A percentile compares a stretch with the other conserved stretches of the same genome.
Evolutionary conservation across 345 rosid species (phyloP).

Genomic region (Populus ilicifolia): DNA sequence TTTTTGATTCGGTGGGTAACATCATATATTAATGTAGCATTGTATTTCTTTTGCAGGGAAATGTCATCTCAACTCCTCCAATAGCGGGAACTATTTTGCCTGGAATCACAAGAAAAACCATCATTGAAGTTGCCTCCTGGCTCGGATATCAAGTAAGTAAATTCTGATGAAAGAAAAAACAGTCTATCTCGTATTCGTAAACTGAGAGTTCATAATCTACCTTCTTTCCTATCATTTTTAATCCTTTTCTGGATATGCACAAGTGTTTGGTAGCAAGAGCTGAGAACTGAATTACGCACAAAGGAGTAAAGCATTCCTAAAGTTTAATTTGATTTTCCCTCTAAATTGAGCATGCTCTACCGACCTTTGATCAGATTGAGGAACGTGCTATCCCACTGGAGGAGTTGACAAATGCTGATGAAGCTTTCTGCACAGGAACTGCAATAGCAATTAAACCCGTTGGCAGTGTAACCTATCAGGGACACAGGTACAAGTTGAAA

Average conservation of each 20-base stretch:
- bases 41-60: constrained; percentile 28
- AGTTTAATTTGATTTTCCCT: too few relatives aligned
- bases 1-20: too few relatives aligned
- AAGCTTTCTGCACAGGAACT: constrained; percentile 51
- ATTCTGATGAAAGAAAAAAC: too few relatives aligned
- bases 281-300: too few relatives aligned
- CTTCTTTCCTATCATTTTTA: too few relatives aligned
- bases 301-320: too few relatives aligned
- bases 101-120: constrained; percentile 50
- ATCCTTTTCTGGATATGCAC: too few relatives aligned
- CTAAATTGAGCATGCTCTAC: too few relatives aligned
- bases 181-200: too few relatives aligned
- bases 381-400: constrained; percentile 34
- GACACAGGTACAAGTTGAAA: constrained; percentile 10
- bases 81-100: constrained; percentile 44
- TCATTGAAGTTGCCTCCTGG: constrained; percentile 35
- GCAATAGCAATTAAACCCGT: constrained; percentile 37
- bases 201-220: too few relatives aligned
- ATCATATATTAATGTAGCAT: background rate
- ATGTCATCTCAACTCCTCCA: constrained; percentile 41
- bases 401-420: constrained; percentile 42
- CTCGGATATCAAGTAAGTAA: constrained; percentile 29
- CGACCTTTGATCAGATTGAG: constrained; percentile 24
- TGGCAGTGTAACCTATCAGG: constrained; percentile 33
- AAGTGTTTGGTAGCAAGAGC: too few relatives aligned